These are phyloP conservation scores for Boletales sp. DNA, from an alignment of 768 basidiomycete species.

Conservation along the genomic window DNA sequence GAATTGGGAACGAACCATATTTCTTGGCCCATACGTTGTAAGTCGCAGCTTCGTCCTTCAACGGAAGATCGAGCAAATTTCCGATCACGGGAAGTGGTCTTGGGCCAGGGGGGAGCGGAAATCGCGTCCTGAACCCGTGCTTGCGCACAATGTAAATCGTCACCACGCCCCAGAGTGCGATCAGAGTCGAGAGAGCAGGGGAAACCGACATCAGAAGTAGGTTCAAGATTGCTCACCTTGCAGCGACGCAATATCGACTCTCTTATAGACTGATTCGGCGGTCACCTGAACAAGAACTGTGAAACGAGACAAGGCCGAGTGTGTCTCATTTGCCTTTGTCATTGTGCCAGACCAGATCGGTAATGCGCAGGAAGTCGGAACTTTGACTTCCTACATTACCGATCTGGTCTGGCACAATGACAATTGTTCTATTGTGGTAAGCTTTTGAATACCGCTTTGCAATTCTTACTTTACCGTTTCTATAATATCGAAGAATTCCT, in stretches of 20 bases:
- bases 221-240: conserved; percentile 3
- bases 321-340: conserved; percentile 17
- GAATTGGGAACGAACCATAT: conserved; percentile 25
- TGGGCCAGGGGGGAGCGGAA: conserved; percentile 54
- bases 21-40: conserved; percentile 43
- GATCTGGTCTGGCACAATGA: neutral
- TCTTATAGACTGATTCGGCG: conserved; percentile 18
- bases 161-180: conserved; percentile 20
- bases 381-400: neutral
- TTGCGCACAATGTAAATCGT: conserved; percentile 16
- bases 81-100: conserved; percentile 50
- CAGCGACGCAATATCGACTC: neutral
- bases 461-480: no score
- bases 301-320: conserved; percentile 5
- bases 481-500: no score
- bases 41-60: conserved; percentile 33
- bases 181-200: conserved; percentile 10
- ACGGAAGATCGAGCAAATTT: conserved; percentile 47
- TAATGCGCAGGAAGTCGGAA: neutral
- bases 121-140: conserved; percentile 11
- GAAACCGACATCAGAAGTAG: conserved; percentile 14
- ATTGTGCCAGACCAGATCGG: neutral
- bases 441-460: no score
- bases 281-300: conserved; percentile 11
- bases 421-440: conserved; percentile 1